phyloP scores from a whole-genome alignment of 768 basidiomycete genomes.

The Tricholoma sp. region DNA sequence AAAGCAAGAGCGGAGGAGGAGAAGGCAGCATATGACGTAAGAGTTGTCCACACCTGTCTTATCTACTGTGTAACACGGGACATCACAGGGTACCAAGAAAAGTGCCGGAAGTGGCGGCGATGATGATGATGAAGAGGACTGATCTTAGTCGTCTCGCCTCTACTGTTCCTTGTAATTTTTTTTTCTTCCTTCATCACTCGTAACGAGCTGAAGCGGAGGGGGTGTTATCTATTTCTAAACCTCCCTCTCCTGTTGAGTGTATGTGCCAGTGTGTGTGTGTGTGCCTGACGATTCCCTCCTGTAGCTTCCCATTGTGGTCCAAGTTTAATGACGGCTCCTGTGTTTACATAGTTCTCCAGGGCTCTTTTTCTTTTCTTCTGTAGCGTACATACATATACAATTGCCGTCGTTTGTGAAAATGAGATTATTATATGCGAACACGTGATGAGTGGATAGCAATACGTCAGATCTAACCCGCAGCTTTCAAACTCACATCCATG shows the following conservation, averaged over 20 bases:
- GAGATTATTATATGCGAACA: background rate
- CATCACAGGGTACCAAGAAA: constrained; percentile 19
- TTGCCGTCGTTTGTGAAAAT: no score
- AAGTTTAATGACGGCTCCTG: no score
- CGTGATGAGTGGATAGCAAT: background rate
- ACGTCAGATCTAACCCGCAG: background rate
- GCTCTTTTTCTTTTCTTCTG: no score
- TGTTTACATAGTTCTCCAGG: background rate
- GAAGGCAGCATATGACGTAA: constrained; percentile 51
- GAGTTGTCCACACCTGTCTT: constrained; percentile 8
- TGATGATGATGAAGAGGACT: constrained; percentile 21
- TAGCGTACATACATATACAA: no score
- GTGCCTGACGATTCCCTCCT: no score
- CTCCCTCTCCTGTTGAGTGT: background rate
- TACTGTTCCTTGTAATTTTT: background rate
- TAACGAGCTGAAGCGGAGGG: background rate
- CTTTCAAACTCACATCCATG: background rate
- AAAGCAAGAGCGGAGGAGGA: constrained; percentile 85
- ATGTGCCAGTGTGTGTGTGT: background rate
- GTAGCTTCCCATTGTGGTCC: no score
- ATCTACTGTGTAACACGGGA: background rate
- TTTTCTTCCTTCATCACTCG: background rate
- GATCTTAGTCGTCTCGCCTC: background rate
- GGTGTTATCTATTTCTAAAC: background rate
- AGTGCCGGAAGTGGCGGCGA: constrained; percentile 25